phyloP scores from a whole-genome alignment of 352 stramenopile genomes.

The Pythium volutum region DNA sequence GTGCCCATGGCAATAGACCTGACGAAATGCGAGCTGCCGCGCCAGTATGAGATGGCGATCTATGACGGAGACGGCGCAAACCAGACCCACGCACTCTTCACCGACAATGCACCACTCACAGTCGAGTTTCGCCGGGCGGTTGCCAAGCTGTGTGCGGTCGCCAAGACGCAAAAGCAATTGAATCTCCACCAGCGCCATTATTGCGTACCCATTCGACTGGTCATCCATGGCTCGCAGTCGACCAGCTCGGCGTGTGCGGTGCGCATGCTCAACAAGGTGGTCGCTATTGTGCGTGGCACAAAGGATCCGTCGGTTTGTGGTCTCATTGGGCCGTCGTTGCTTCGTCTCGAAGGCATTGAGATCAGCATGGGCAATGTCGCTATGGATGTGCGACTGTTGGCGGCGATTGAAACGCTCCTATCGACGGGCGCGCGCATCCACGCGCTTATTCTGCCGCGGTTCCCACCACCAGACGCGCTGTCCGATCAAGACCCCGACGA shows the following conservation, averaged over 20 bases:
- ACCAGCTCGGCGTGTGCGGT: neutral
- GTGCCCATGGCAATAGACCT: neutral
- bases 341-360: neutral
- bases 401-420: neutral
- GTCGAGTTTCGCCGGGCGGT: neutral
- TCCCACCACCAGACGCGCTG: neutral
- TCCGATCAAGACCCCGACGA: neutral
- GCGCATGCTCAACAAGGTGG: neutral
- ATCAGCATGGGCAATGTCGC: neutral
- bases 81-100: neutral
- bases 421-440: neutral
- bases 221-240: neutral
- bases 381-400: neutral
- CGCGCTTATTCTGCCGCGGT: neutral
- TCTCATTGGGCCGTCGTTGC: slow-evolving; percentile 3
- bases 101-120: neutral
- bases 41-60: neutral
- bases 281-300: neutral
- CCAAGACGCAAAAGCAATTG: neutral
- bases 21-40: neutral
- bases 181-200: neutral
- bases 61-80: neutral
- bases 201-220: neutral
- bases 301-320: neutral
- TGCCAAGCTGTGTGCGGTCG: neutral